Evolutionary conservation across 31 red algal genomes (phyloP).

Genomic region (Bonnemaisonia californica): DNA sequence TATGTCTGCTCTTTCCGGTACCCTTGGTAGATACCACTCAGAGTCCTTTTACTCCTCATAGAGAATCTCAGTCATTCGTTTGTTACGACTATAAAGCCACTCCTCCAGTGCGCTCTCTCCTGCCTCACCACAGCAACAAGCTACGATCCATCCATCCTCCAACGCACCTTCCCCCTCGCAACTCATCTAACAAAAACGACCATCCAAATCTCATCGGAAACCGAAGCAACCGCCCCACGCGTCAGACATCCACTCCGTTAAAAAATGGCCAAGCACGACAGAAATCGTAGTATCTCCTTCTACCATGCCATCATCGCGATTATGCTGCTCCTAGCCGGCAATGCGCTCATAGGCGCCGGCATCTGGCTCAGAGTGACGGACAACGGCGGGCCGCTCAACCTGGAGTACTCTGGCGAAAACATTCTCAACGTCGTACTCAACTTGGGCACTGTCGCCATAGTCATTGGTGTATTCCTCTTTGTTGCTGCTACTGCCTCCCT

Average conservation of each 20-base stretch:
- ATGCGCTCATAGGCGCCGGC: slow-evolving; percentile 59
- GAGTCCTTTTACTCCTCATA: too few relatives aligned
- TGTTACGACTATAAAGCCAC: too few relatives aligned
- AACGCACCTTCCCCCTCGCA: too few relatives aligned
- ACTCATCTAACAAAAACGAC: slow-evolving; percentile 8
- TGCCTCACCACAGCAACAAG: too few relatives aligned
- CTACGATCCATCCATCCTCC: too few relatives aligned
- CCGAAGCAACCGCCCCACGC: not conserved
- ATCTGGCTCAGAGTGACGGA: slow-evolving; percentile 60
- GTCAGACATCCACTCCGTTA: not conserved
- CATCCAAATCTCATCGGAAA: not conserved
- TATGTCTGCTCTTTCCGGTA: too few relatives aligned
- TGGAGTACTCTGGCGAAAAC: slow-evolving; percentile 40
- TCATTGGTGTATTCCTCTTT: slow-evolving; percentile 55
- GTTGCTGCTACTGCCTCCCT: slow-evolving; percentile 35
- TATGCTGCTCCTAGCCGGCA: slow-evolving; percentile 59
- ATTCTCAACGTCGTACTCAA: slow-evolving; percentile 37
- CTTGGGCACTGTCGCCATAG: slow-evolving; percentile 32
- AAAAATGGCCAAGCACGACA: slow-evolving; percentile 39
- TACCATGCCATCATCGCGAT: slow-evolving; percentile 55
- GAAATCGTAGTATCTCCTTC: slow-evolving; percentile 42
- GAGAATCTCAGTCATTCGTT: too few relatives aligned
- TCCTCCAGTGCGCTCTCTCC: too few relatives aligned
- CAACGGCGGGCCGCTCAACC: slow-evolving; percentile 48
- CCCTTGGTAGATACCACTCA: too few relatives aligned